Base-by-base conservation (phyloP, 192 early-diverging fungal genomes). In the Backusella tuberculispora region DNA sequence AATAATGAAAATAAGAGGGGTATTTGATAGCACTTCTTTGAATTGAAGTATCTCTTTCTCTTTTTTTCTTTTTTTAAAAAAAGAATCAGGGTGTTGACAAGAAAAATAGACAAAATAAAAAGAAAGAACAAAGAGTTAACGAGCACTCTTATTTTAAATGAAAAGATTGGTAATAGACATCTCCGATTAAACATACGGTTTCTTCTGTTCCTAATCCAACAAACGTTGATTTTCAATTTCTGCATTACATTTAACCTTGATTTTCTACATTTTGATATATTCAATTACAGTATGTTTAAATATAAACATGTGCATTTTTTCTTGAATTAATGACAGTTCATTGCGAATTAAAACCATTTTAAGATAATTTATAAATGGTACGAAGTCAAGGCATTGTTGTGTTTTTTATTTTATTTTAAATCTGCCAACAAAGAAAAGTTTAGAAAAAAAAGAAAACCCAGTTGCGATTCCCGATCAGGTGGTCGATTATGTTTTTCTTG, bases 131-230 rank as follows among this genome's bases (percentile, higher is more conserved):
- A 2, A 34, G 29, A 34, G 19, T 56, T 21, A 56, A 56, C 50
- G 9, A 56, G 9, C 50, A 24, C 19, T 53, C 19, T 50, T 19
- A 21, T 56, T 56, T 56, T 10, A 56, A 56, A 56, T 24, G 21
- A 43, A 26, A 56, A 21, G 21, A 12, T 24, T 60, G 53, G 26
- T 60, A 14, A 12, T 60, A 10, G 53, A 60, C 21, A 60, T 60
- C 53, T 60, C 53, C 53, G 53, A 60, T 60, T 60, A 24, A 60
- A 60, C 53, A 60, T 26, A 4, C 9, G 10, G 53, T 60, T 60
- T 60, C 21, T 60, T 60, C 21, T 53, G 50, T 53, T 56, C 21
- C 21, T 56, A 56, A 26, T 56, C 21, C 29, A 34, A 34, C 29
- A 34, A 46, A 46, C 13, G 45, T 46, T 46, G 2, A 12, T 56